These are phyloP conservation scores for Datisca glomerata DNA, from an alignment of 306 rosid species.

Conservation along the genomic window DNA sequence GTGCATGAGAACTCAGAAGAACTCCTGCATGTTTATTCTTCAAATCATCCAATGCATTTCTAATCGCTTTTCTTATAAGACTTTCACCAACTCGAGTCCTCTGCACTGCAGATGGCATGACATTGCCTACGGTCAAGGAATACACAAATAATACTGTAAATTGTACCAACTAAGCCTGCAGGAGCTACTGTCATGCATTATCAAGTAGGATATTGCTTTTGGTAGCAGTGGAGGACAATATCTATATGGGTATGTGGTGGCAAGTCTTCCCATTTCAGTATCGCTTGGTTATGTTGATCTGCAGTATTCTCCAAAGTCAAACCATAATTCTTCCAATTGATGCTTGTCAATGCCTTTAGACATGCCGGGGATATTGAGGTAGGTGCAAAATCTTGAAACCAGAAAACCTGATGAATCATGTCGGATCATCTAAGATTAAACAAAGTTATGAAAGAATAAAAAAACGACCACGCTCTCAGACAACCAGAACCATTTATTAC, in stretches of 20 bases:
- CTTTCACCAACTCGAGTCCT: slow-evolving; percentile 32
- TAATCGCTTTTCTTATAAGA: slow-evolving; percentile 50
- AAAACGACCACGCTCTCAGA: neutral
- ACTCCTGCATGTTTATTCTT: slow-evolving; percentile 59
- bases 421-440: slow-evolving; percentile 11
- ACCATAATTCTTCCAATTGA: slow-evolving; percentile 78
- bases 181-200: neutral
- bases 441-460: slow-evolving; percentile 6
- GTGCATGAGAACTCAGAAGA: slow-evolving; percentile 69
- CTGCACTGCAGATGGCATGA: slow-evolving; percentile 24
- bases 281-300: slow-evolving; percentile 36
- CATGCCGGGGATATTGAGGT: slow-evolving; percentile 34
- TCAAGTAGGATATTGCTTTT: slow-evolving; percentile 41
- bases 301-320: slow-evolving; percentile 36
- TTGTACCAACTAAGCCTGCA: neutral
- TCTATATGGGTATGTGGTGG: slow-evolving; percentile 43
- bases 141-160: neutral
- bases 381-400: slow-evolving; percentile 58
- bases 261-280: slow-evolving; percentile 65
- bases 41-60: slow-evolving; percentile 71
- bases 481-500: too few species aligned
- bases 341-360: slow-evolving; percentile 52
- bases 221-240: slow-evolving; percentile 64
- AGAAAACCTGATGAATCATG: slow-evolving; percentile 45
- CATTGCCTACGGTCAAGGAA: slow-evolving; percentile 55